Evolutionary conservation across 306 rosid genomes (phyloP).

Genomic region (Corylus avellana): DNA sequence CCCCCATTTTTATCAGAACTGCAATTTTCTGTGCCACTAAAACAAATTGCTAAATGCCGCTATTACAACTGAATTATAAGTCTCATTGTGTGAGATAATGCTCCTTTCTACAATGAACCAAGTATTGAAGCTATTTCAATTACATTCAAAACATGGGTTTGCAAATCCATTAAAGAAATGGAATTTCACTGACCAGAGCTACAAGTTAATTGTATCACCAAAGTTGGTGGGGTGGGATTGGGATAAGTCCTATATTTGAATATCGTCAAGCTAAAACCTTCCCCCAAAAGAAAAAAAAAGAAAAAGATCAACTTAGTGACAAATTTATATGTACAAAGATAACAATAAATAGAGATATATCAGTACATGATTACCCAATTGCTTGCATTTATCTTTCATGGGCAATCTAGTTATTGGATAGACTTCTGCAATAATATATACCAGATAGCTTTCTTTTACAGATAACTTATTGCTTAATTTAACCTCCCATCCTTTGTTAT

Average conservation of each 20-base stretch:
- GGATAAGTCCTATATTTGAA: no score
- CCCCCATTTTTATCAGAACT: no score
- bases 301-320: not conserved
- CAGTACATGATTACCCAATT: not conserved
- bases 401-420: not conserved
- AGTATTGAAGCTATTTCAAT: not conserved
- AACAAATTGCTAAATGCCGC: not conserved
- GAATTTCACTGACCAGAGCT: no score
- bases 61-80: not conserved
- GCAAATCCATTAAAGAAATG: no score
- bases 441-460: not conserved
- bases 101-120: not conserved
- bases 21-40: no score
- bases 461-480: not conserved
- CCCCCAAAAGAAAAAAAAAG: no score
- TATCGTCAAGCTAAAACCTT: no score
- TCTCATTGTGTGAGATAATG: not conserved
- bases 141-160: not conserved
- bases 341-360: not conserved
- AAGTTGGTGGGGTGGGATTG: no score
- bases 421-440: not conserved
- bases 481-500: not conserved
- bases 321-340: not conserved
- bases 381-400: not conserved
- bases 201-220: no score